Percentiles rank a stretch among this genome's conserved stretches.
phyloP scores from a whole-genome alignment of 106 monocot genomes.

The Platanthera guangdongensis region DNA sequence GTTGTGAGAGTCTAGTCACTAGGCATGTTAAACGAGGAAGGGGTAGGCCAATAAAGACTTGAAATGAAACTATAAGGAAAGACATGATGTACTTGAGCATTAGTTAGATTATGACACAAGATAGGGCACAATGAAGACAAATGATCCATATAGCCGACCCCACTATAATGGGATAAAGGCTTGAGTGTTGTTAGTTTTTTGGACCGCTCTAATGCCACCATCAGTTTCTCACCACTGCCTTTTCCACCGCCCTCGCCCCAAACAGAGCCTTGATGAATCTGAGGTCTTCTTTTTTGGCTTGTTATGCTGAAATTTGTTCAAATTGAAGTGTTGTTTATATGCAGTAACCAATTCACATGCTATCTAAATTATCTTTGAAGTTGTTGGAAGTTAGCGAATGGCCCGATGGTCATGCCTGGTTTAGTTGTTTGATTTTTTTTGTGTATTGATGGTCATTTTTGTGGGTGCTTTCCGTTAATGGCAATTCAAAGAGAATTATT shows the following conservation, averaged over 20 bases:
- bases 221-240: too few relatives aligned
- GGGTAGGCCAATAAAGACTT: too few relatives aligned
- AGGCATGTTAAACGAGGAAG: too few relatives aligned
- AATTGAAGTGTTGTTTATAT: background rate
- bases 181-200: too few relatives aligned
- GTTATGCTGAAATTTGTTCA: background rate
- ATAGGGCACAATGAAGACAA: too few relatives aligned
- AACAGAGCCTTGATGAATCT: background rate
- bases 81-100: too few relatives aligned
- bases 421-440: background rate
- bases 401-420: background rate
- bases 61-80: too few relatives aligned
- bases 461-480: background rate
- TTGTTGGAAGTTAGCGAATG: background rate
- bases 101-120: too few relatives aligned
- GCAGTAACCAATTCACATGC: background rate
- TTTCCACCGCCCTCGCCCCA: too few relatives aligned
- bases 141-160: too few relatives aligned
- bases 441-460: background rate
- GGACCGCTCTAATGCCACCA: too few relatives aligned
- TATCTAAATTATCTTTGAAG: background rate
- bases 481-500: background rate
- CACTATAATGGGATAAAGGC: background rate
- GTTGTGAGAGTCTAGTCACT: too few relatives aligned
- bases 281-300: background rate